phyloP scores from a whole-genome alignment of 257 asterid species.

The Leonotis leonurus region DNA sequence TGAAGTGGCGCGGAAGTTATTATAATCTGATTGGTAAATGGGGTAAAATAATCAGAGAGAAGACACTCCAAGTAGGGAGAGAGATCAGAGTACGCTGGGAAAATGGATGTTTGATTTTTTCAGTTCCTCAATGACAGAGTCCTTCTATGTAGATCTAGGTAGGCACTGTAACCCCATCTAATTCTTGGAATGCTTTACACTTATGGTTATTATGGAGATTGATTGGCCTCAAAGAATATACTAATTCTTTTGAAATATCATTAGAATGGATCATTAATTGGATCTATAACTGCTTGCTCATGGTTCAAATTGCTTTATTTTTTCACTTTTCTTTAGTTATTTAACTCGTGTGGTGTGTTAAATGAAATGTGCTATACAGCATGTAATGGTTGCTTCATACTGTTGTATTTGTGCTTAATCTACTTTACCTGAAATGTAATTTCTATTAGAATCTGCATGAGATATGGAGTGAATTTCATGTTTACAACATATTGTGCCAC shows the following conservation, averaged over 20 bases:
- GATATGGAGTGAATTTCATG: too few relatives aligned
- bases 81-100: constrained; percentile 54
- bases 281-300: background rate
- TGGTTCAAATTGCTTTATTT: too few relatives aligned
- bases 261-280: background rate
- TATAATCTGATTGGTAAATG: constrained; percentile 17
- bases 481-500: too few relatives aligned
- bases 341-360: too few relatives aligned
- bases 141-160: constrained; percentile 26
- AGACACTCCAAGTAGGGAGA: constrained; percentile 38
- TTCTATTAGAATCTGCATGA: too few relatives aligned
- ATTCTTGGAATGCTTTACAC: background rate
- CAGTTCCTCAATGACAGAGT: constrained; percentile 36
- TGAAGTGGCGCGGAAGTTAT: constrained; percentile 16
- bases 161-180: constrained; percentile 11
- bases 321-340: too few relatives aligned
- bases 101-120: constrained; percentile 36
- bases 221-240: background rate
- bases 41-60: constrained; percentile 47
- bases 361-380: too few relatives aligned
- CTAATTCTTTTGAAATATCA: background rate
- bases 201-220: constrained; percentile 7
- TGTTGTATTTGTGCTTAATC: too few relatives aligned
- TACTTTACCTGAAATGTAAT: too few relatives aligned
- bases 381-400: too few relatives aligned